phyloP scores from a whole-genome alignment of 495 filamentous ascomycete species.

The Viridothelium virens region DNA sequence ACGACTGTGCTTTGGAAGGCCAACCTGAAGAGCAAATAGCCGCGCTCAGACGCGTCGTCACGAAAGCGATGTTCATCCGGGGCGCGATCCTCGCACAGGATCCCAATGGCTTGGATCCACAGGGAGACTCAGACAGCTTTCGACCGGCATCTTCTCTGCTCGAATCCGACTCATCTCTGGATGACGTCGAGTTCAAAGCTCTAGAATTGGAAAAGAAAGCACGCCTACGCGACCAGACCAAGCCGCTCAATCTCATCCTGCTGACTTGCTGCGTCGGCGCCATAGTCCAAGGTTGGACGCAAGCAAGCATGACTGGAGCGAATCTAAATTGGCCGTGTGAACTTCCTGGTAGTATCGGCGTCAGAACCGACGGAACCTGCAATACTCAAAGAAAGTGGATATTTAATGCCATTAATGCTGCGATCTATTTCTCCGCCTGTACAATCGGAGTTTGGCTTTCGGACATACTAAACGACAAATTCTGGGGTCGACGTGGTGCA shows the following conservation, averaged over 20 bases:
- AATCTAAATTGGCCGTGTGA: conserved; percentile 20
- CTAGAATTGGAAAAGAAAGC: conserved; percentile 23
- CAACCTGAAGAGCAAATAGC: conserved; percentile 1
- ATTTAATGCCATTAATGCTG: conserved; percentile 20
- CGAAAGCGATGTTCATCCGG: neutral
- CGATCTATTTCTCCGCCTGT: conserved; percentile 19
- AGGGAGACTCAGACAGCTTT: conserved; percentile 7
- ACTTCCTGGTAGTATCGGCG: conserved; percentile 11
- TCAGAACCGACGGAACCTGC: conserved; percentile 10
- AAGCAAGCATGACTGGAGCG: conserved; percentile 41
- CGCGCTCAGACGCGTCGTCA: neutral
- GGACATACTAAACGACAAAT: conserved; percentile 47
- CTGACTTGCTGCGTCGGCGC: conserved; percentile 64
- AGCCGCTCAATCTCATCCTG: conserved; percentile 58
- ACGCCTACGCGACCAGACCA: conserved; percentile 42
- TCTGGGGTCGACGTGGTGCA: conserved; percentile 31
- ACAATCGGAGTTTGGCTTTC: conserved; percentile 34
- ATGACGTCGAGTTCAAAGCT: conserved; percentile 19
- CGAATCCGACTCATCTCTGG: neutral
- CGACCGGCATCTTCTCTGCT: conserved; percentile 7
- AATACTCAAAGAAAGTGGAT: conserved; percentile 18
- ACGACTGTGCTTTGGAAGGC: conserved; percentile 5
- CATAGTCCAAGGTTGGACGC: conserved; percentile 47
- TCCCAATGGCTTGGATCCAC: conserved; percentile 4
- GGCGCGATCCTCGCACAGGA: conserved; percentile 6